Percentiles rank a stretch among this genome's conserved stretches.
Evolutionary conservation across 306 rosid genomes (phyloP).

Genomic region (Cucurbita pepo): DNA sequence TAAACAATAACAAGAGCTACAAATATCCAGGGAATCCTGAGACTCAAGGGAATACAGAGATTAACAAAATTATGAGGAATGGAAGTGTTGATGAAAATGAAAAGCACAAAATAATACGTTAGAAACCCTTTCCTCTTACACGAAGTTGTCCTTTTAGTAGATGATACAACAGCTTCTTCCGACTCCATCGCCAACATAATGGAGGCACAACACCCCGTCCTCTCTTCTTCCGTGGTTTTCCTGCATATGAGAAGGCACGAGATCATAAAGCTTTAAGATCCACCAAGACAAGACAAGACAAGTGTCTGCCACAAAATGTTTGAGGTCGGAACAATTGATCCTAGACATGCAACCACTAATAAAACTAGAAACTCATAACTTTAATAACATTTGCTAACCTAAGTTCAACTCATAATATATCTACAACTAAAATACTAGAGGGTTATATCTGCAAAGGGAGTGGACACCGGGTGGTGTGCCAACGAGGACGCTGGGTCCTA

Average conservation of each 20-base stretch:
- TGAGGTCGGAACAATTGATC: neutral
- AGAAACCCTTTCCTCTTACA: neutral
- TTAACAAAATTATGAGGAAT: neutral
- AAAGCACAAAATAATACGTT: neutral
- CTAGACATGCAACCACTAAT: neutral
- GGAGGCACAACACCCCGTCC: constrained; percentile 2
- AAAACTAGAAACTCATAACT: neutral
- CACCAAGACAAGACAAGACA: neutral
- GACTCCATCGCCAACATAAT: constrained; percentile 21
- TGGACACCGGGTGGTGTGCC: too few species aligned
- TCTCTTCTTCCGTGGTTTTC: constrained; percentile 1
- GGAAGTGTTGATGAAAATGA: neutral
- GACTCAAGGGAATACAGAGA: neutral
- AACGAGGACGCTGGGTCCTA: too few species aligned
- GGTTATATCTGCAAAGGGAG: too few species aligned
- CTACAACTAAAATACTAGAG: too few species aligned
- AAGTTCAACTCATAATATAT: neutral
- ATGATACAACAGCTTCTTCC: constrained; percentile 19
- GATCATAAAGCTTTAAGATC: neutral
- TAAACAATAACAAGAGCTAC: neutral
- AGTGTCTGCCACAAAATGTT: neutral
- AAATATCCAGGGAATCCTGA: neutral
- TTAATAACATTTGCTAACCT: neutral
- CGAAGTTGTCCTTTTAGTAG: constrained; percentile 7
- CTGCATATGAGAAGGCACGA: neutral